A percentile compares a stretch with the other conserved stretches of the same genome.
Conservation (phyloP, 2,329 filamentous ascomycete species). For the Fusarium foetens region DNA sequence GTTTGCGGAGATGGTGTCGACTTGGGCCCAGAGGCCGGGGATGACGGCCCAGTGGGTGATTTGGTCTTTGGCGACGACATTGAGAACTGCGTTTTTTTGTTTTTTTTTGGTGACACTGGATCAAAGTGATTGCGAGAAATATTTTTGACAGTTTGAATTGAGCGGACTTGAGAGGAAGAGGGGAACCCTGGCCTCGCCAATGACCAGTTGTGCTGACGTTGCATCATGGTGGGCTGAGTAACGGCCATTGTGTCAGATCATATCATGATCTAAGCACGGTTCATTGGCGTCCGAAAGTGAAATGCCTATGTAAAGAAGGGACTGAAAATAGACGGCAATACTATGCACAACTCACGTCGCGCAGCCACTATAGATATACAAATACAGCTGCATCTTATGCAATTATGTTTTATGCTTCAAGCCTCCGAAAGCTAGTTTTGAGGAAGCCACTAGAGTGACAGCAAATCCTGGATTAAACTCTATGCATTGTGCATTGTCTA, state of each 20-base stretch:
- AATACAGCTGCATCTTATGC: background rate
- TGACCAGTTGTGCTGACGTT: background rate
- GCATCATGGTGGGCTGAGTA: background rate
- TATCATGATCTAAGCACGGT: background rate
- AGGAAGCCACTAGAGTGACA: background rate
- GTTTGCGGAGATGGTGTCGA: background rate
- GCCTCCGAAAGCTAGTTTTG: too few relatives aligned
- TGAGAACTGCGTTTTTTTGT: too few relatives aligned
- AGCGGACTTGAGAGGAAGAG: background rate
- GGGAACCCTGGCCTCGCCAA: background rate
- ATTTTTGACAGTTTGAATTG: background rate
- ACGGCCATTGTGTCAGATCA: background rate
- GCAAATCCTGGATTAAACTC: fast-evolving
- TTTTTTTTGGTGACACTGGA: too few relatives aligned
- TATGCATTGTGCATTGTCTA: too few relatives aligned
- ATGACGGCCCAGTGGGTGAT: background rate
- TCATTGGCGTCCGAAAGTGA: fast-evolving
- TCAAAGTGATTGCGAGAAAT: background rate
- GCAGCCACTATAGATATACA: background rate
- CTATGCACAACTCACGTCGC: background rate
- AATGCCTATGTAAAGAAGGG: fast-evolving
- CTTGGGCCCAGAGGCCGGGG: background rate
- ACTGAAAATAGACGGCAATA: fast-evolving
- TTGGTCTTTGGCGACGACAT: background rate
- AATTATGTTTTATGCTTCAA: too few relatives aligned